A percentile compares a stretch with the other conserved stretches of the same genome.
Conservation (phyloP, 2,329 filamentous ascomycete species). For the Trichoderma citrinoviride region DNA sequence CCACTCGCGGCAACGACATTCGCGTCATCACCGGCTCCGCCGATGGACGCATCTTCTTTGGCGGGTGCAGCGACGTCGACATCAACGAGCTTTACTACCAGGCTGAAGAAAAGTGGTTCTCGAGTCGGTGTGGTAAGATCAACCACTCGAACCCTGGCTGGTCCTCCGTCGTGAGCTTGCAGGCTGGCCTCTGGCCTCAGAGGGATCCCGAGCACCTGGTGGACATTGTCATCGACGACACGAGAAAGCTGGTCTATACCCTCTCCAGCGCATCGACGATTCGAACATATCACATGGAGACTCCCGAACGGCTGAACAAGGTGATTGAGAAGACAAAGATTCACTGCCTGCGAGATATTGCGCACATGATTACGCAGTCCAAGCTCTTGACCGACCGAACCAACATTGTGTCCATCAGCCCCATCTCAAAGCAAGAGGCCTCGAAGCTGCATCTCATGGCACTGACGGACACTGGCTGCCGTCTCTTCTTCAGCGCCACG, state of each 20-base stretch:
- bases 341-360: conserved; percentile 67
- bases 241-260: conserved; percentile 83
- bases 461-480: conserved; percentile 83
- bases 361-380: conserved; percentile 78
- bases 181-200: conserved; percentile 50
- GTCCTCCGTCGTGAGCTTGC: conserved; percentile 58
- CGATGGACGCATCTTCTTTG: conserved; percentile 90
- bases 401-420: conserved; percentile 78
- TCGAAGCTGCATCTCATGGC: conserved; percentile 85
- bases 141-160: conserved; percentile 80
- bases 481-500: conserved; percentile 88
- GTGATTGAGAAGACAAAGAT: conserved; percentile 65
- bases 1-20: conserved; percentile 73
- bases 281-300: conserved; percentile 83
- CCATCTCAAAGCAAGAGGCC: conserved; percentile 76
- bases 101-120: conserved; percentile 96
- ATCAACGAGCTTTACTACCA: conserved; percentile 95
- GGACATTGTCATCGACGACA: conserved; percentile 85
- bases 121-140: conserved; percentile 79
- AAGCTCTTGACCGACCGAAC: conserved; percentile 67
- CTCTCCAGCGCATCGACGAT: conserved; percentile 87
- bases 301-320: conserved; percentile 57
- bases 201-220: conserved; percentile 62
- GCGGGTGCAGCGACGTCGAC: conserved; percentile 75
- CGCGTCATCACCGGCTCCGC: conserved; percentile 76